Percentiles rank a stretch among this genome's conserved stretches.
phyloP scores from a whole-genome alignment of 176 grass and related monocot species.

The Eleusine coracana region DNA sequence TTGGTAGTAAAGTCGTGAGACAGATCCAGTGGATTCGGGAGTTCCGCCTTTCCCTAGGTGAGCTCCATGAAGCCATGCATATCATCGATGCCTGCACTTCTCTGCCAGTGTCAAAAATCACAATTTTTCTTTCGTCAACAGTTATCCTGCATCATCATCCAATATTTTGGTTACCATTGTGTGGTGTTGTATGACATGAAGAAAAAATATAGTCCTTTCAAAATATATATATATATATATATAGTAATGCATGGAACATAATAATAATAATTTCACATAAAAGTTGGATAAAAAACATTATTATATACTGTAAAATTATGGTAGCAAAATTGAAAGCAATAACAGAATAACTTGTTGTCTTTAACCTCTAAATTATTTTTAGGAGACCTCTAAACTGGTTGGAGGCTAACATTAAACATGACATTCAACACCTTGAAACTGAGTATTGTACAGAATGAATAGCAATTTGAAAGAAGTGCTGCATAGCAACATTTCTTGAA shows the following conservation, averaged over 20 bases:
- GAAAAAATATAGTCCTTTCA: too few species aligned
- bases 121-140: constrained; percentile 44
- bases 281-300: not conserved
- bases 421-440: too few species aligned
- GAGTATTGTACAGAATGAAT: too few species aligned
- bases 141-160: constrained; percentile 51
- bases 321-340: not conserved
- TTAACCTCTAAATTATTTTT: not conserved
- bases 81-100: constrained; percentile 26
- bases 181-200: not conserved
- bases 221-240: too few species aligned
- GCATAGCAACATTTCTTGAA: too few species aligned
- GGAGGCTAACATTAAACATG: too few species aligned
- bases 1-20: constrained; percentile 32
- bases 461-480: too few species aligned
- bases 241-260: not conserved
- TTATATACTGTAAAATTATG: not conserved
- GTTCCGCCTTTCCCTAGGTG: constrained; percentile 17
- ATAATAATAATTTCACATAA: not conserved
- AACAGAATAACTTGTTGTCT: not conserved
- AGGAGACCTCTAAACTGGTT: not conserved
- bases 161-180: not conserved
- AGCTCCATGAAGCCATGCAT: constrained; percentile 48
- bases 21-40: constrained; percentile 25
- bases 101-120: constrained; percentile 59